A percentile compares a stretch with the other conserved stretches of the same genome.
Evolutionary conservation across 306 rosid genomes (phyloP).

Genomic region (Ammopiptanthus mongolicus): DNA sequence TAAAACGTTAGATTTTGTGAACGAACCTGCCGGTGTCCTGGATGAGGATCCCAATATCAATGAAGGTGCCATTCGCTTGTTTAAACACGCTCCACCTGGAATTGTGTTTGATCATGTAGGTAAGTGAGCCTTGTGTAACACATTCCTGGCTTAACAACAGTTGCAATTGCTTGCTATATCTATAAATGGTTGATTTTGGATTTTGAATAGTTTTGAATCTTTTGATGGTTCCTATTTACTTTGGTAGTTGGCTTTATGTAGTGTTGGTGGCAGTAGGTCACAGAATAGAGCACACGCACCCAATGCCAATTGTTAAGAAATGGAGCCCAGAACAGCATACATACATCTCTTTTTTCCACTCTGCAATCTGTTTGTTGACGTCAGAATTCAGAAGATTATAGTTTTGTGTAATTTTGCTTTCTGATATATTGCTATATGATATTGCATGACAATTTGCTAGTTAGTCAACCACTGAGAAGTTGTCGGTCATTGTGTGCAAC

Average conservation of each 20-base stretch:
- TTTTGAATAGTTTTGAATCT: neutral
- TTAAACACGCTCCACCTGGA: constrained; percentile 72
- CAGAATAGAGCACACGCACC: constrained; percentile 23
- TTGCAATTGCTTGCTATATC: neutral
- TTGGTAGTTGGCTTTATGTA: constrained; percentile 7
- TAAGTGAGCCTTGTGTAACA: constrained; percentile 29
- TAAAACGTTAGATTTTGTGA: constrained; percentile 59
- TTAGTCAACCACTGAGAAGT: constrained; percentile 11
- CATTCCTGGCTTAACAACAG: constrained; percentile 1
- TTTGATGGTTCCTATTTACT: constrained; percentile 14
- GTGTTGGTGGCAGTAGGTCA: constrained; percentile 16
- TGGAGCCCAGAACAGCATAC: constrained; percentile 23
- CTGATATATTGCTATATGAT: constrained; percentile 4
- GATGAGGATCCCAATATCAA: constrained; percentile 37
- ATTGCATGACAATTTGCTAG: constrained; percentile 3
- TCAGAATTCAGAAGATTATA: constrained; percentile 3
- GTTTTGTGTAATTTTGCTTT: neutral
- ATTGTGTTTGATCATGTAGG: constrained; percentile 64
- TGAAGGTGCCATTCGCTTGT: constrained; percentile 68
- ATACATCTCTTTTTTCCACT: constrained; percentile 2
- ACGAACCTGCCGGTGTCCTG: constrained; percentile 26
- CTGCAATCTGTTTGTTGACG: constrained; percentile 18
- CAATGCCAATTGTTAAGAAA: constrained; percentile 8
- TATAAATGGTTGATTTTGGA: constrained; percentile 17
- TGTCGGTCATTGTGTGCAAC: constrained; percentile 1